phyloP scores from a whole-genome alignment of 768 basidiomycete species.

The Sporobolomyces phaffii region DNA sequence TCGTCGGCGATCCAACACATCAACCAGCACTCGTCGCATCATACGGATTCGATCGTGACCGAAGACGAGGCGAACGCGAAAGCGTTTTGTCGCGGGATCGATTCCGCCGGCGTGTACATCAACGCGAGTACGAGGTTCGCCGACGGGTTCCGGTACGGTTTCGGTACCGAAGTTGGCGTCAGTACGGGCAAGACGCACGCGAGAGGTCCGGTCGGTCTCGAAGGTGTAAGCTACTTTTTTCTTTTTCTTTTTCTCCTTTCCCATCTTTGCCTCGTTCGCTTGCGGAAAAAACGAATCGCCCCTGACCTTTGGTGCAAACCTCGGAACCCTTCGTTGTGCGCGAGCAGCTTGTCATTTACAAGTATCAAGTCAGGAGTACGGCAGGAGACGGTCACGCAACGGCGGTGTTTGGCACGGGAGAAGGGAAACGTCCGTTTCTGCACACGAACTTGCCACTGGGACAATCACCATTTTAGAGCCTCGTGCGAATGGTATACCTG shows the following conservation, averaged over 20 bases:
- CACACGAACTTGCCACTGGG: conserved; percentile 36
- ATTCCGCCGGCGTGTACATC: conserved; percentile 84
- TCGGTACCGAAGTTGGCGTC: conserved; percentile 96
- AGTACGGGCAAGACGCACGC: conserved; percentile 95
- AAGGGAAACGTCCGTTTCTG: conserved; percentile 61
- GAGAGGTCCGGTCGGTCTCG: conserved; percentile 84
- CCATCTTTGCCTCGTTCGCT: too few relatives aligned
- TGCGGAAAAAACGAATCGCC: too few relatives aligned
- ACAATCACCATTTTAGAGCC: conserved; percentile 29
- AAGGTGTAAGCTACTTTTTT: conserved; percentile 35
- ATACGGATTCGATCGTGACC: conserved; percentile 89
- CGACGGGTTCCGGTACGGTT: conserved; percentile 93
- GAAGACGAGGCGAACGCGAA: conserved; percentile 60
- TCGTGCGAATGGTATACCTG: neutral
- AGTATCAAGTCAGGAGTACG: conserved; percentile 81
- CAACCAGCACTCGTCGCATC: conserved; percentile 87
- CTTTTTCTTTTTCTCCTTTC: neutral
- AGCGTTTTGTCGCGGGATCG: conserved; percentile 77
- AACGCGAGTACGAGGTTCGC: conserved; percentile 95
- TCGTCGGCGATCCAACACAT: conserved; percentile 74
- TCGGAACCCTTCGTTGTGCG: too few relatives aligned
- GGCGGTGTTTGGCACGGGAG: conserved; percentile 70
- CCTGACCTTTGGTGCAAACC: too few relatives aligned
- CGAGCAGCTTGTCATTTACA: conserved; percentile 93
- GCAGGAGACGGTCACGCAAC: conserved; percentile 72